Evolutionary conservation across 805 yeast genomes (phyloP), one percentile per base, ranked within the genome.

Genomic region (Pichia membranifaciens): DNA sequence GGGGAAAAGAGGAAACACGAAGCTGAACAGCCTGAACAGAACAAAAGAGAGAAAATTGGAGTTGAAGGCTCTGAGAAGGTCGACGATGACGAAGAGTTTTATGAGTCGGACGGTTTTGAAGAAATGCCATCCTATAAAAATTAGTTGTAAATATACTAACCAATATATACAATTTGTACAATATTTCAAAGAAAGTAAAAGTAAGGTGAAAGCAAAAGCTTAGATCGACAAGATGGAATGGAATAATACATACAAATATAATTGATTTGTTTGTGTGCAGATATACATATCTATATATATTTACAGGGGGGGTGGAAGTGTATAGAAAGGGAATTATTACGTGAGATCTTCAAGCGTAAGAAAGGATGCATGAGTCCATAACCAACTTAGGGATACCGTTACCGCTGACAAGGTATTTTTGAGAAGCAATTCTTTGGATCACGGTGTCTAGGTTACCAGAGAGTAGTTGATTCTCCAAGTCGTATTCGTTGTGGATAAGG

Each of bases 371-470:
- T 16, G 72, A 58, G 47, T 70, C 73, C 45, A 76, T 54, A 32
- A 80, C 58, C 44, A 71, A 73, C 49, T 75, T 68, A 40, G 87
- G 82, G 57, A 81, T 82, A 54, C 89, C 89, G 57, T 78, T 79
- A 32, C 87, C 87, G 52, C 79, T 72, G 33, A 76, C 46, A 37
- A 79, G 66, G 58, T 75, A 81, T 58, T 75, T 76, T 54, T 77
- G 75, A 29, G 71, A 65, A 1, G 69, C 62, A 43, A 77, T 59
- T 47, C 65, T 66, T 16, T 69, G 71, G 21, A 59, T 38, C 21
- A 56, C 55, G 23, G 43, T 52, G 13, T 54, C 58, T 33, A 51
- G 41, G 18, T 54, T 53, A 12, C 43, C 32, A 8, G 41, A 34
- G 18, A 50, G 51, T 13, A 54, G 35, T 40, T 57, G 56, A 16